A percentile compares a stretch with the other conserved stretches of the same genome.
Conservation (phyloP, 345 rosid genomes). For the Bretschneidera sinensis region DNA sequence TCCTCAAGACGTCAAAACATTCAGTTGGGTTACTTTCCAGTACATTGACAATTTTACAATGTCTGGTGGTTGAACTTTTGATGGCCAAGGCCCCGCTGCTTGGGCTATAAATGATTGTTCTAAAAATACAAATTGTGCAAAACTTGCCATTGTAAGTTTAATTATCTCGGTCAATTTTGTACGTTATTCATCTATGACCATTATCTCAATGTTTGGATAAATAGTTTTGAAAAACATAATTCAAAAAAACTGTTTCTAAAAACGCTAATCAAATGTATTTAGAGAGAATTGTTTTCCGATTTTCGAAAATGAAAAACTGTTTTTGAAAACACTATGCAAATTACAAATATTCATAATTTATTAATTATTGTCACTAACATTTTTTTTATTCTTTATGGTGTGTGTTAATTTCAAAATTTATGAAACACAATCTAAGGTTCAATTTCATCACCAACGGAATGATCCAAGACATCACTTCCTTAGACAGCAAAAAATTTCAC, state of each 20-base stretch:
- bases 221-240: too few relatives aligned
- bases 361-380: background rate
- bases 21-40: conserved; percentile 45
- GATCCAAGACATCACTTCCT: conserved; percentile 11
- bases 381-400: too few relatives aligned
- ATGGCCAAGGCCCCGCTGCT: conserved; percentile 52
- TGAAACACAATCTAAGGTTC: conserved; percentile 18
- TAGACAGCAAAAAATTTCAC: conserved; percentile 24
- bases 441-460: conserved; percentile 7
- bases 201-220: too few relatives aligned
- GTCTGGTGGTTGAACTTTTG: conserved; percentile 52
- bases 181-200: too few relatives aligned
- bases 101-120: conserved; percentile 35
- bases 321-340: too few relatives aligned
- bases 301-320: background rate
- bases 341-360: too few relatives aligned
- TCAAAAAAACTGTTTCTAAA: too few relatives aligned
- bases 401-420: too few relatives aligned
- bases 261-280: background rate
- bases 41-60: conserved; percentile 31
- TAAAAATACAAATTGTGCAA: conserved; percentile 23
- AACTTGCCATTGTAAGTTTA: conserved; percentile 40
- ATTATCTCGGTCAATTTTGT: background rate
- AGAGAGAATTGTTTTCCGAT: too few relatives aligned
- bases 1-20: conserved; percentile 21